Percentiles rank a stretch among this genome's conserved stretches.
Conservation (phyloP, 2,329 filamentous ascomycete species). For the Trichoderma sp. region DNA sequence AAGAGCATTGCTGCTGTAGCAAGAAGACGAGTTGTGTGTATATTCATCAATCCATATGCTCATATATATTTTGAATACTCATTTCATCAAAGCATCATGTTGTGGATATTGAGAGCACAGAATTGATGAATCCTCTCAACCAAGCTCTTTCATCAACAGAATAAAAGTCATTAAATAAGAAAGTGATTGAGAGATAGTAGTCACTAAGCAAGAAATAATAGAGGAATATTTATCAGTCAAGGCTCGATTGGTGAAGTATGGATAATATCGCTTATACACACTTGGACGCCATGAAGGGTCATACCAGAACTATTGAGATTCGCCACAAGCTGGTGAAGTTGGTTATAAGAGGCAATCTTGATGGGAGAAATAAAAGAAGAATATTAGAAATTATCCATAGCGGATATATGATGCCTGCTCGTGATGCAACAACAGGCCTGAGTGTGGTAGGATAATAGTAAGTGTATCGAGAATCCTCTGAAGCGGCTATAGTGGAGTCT, state of each 20-base stretch:
- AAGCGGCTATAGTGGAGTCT: too few relatives aligned
- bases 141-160: not conserved
- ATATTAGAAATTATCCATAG: not conserved
- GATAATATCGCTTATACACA: not conserved
- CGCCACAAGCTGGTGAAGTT: not conserved
- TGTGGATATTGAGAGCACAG: not conserved
- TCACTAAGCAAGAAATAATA: not conserved
- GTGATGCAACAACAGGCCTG: not conserved
- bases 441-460: not conserved
- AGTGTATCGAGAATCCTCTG: not conserved
- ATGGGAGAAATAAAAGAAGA: not conserved
- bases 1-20: not conserved
- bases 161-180: not conserved
- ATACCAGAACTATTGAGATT: not conserved
- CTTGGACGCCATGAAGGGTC: not conserved
- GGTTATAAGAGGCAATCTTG: not conserved
- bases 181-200: not conserved
- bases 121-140: too few relatives aligned
- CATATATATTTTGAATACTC: not conserved
- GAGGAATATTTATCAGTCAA: not conserved
- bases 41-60: not conserved
- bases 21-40: not conserved
- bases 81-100: too few relatives aligned
- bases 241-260: not conserved
- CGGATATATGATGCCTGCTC: not conserved